Evolutionary conservation across 805 yeast species (phyloP), one percentile per base, ranked within the genome.

Genomic region (Ogataea nonfermentans): DNA sequence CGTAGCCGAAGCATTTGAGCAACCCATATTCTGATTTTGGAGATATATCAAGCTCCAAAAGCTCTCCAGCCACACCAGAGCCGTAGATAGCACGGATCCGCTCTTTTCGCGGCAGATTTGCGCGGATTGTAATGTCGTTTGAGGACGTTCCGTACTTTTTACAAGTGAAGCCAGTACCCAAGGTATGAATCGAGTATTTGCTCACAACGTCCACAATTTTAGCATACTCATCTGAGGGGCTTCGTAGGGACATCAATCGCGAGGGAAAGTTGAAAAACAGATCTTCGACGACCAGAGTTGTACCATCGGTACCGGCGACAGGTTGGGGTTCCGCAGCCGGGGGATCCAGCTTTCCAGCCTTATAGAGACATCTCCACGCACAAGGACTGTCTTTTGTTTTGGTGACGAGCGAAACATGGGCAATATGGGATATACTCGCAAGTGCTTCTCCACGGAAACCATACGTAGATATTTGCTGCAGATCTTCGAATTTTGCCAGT

Each of bases 401-500:
- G 0, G 97, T 86, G 2, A 81, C 72, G 5, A 93, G 95, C 0
- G 87, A 72, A 2, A 93, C 66, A 42, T 89, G 82, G 0, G 97
- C 73, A 14, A 93, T 82, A 55, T 91, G 96, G 0, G 96, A 88
- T 6, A 93, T 90, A 56, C 93, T 81, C 1, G 98, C 96, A 34
- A 93, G 67, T 0, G 99, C 99, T 61, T 93, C 99, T 11, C 99
- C 99, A 40, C 99, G 71, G 59, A 93, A 93, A 4, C 99, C 99
- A 59, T 88, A 88, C 0, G 98, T 90, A 15, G 74, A 66, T 16
- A 93, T 76, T 4, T 71, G 59, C 35, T 68, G 66, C 42, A 93
- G 70, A 58, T 93, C 99, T 35, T 85, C 91, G 57, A 84, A 91
- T 7, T 64, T 70, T 1, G 62, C 46, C 16, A 93, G 63, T 60